Conservation (phyloP, 2,329 filamentous ascomycete genomes). For the Aspergillus hortae region DNA sequence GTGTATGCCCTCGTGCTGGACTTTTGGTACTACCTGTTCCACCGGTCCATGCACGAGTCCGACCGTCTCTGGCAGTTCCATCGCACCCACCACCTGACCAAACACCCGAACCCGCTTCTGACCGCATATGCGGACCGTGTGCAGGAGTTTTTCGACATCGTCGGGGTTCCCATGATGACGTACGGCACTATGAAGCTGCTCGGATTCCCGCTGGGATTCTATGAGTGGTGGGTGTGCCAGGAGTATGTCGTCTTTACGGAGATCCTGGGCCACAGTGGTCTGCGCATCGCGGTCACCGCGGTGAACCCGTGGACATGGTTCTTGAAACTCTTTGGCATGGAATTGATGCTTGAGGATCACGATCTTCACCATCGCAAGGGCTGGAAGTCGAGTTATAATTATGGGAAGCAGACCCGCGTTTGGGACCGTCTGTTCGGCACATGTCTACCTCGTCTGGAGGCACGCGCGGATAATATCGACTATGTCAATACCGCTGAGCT, state of each 20-base stretch:
- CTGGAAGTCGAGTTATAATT: conserved; percentile 38
- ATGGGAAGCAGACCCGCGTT: conserved; percentile 39
- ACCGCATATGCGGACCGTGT: conserved; percentile 42
- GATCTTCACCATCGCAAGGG: conserved; percentile 40
- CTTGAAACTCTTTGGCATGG: conserved; percentile 29
- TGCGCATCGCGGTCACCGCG: conserved; percentile 33
- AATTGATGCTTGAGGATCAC: conserved; percentile 44
- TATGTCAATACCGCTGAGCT: conserved; percentile 23
- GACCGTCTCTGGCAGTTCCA: conserved; percentile 42
- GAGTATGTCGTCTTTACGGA: conserved; percentile 41
- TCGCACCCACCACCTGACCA: conserved; percentile 46
- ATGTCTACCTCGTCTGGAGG: conserved; percentile 36
- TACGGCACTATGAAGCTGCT: conserved; percentile 35
- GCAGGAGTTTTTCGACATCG: conserved; percentile 44
- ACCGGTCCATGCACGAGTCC: conserved; percentile 43
- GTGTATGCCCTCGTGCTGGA: conserved; percentile 44
- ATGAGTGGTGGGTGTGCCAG: conserved; percentile 48
- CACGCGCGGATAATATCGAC: conserved; percentile 27
- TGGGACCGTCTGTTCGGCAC: conserved; percentile 38
- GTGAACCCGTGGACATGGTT: conserved; percentile 35
- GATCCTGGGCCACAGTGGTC: conserved; percentile 19
- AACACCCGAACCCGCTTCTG: conserved; percentile 44
- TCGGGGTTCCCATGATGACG: conserved; percentile 38
- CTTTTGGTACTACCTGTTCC: conserved; percentile 42
- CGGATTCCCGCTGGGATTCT: conserved; percentile 45